Conservation (phyloP, 2,329 filamentous ascomycete species). For the Colletotrichum costaricense region DNA sequence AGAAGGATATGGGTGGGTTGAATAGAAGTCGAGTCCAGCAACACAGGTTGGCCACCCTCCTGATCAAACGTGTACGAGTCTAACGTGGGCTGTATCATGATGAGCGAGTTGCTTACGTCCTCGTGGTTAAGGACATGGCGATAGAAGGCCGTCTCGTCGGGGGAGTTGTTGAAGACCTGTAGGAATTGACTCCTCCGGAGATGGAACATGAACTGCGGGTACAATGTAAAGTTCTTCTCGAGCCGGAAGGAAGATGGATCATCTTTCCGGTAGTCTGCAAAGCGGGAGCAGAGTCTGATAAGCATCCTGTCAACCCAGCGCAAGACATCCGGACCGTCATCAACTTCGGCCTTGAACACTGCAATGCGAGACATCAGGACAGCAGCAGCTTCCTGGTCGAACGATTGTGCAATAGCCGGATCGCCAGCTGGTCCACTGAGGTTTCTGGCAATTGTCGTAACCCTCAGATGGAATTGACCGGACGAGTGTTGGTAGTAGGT, state of each 20-base stretch:
- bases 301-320: constrained; percentile 99
- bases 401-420: constrained; percentile 93
- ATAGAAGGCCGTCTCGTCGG: constrained; percentile 99
- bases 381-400: constrained; percentile 97
- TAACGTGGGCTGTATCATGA: constrained; percentile 98
- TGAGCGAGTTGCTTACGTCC: constrained; percentile 93
- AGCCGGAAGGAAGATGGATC: constrained; percentile 96
- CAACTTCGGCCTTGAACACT: constrained; percentile 98
- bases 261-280: constrained; percentile 98
- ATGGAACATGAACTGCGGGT: constrained; percentile 99
- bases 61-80: constrained; percentile 98
- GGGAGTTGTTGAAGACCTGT: constrained; percentile 99
- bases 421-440: constrained; percentile 94
- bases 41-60: constrained; percentile 90
- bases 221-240: constrained; percentile 99
- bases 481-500: constrained; percentile 99
- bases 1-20: constrained; percentile 93
- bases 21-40: constrained; percentile 96
- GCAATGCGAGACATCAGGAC: constrained; percentile 99
- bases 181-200: constrained; percentile 96
- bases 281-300: constrained; percentile 93
- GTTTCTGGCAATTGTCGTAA: constrained; percentile 92
- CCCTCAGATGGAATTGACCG: constrained; percentile 93
- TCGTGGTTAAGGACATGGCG: constrained; percentile 97
- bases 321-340: constrained; percentile 97